Conservation (phyloP, 345 rosid genomes). For the Schrenkiella parvula region DNA sequence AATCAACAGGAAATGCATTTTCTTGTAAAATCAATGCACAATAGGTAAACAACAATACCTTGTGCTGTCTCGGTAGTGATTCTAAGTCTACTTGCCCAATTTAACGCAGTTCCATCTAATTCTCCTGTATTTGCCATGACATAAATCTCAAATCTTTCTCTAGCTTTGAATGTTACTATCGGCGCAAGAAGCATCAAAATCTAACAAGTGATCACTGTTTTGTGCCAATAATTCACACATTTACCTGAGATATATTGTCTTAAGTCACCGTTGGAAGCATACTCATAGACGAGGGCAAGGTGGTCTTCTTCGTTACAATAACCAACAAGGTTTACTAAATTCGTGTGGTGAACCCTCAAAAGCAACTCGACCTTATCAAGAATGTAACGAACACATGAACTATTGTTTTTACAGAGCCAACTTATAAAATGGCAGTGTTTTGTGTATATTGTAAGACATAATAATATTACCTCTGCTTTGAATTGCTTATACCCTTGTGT, state of each 20-base stretch:
- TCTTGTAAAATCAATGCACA: not conserved
- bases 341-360: slow-evolving; percentile 35
- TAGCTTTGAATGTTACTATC: not conserved
- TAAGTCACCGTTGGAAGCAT: slow-evolving; percentile 22
- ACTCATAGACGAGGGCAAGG: slow-evolving; percentile 36
- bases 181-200: not conserved
- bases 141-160: not conserved
- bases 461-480: slow-evolving; percentile 32
- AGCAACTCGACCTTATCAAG: slow-evolving; percentile 29
- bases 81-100: slow-evolving; percentile 38
- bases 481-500: slow-evolving; percentile 38
- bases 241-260: slow-evolving; percentile 12
- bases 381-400: not conserved
- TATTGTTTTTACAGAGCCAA: not conserved
- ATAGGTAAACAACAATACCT: no score
- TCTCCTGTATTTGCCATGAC: not conserved
- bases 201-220: not conserved
- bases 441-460: not conserved
- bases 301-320: slow-evolving; percentile 30
- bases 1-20: no score
- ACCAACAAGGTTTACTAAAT: slow-evolving; percentile 32
- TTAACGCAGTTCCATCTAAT: slow-evolving; percentile 3
- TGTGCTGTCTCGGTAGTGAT: slow-evolving; percentile 41
- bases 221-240: not conserved
- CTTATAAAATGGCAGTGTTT: not conserved